Evolutionary conservation across 257 asterid species (phyloP).

Genomic region (Solanum pennellii): DNA sequence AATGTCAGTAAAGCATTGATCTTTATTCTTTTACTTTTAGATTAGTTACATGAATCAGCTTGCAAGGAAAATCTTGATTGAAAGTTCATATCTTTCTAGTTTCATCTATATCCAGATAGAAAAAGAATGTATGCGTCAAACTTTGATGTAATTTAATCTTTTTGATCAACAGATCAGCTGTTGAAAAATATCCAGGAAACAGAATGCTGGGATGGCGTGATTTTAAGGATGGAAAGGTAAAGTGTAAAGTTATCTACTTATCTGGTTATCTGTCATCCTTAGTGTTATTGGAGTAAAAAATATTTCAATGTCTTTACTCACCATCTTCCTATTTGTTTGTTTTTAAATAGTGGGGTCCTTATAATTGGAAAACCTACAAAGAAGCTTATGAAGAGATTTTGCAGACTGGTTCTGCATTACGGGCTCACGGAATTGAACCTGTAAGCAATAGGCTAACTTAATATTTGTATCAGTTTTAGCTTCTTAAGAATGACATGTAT

Average conservation of each 20-base stretch:
- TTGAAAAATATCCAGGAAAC: conserved; percentile 50
- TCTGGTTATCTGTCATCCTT: not conserved
- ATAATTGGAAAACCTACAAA: conserved; percentile 73
- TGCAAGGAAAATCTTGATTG: not conserved
- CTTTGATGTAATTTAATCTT: not conserved
- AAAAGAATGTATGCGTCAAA: not conserved
- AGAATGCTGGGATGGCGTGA: conserved; percentile 94
- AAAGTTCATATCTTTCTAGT: not conserved
- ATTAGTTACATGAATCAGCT: not conserved
- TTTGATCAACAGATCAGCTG: conserved; percentile 46
- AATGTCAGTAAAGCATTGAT: not conserved
- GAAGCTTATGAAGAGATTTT: conserved; percentile 63
- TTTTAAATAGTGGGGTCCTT: conserved; percentile 70
- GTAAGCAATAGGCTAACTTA: conserved; percentile 31
- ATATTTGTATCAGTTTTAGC: not conserved
- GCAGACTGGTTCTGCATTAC: conserved; percentile 63
- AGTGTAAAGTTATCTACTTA: not conserved
- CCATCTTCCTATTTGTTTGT: not conserved
- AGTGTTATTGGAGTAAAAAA: not conserved
- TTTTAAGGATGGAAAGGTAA: conserved; percentile 39
- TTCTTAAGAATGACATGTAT: not conserved
- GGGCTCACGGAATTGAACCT: conserved; percentile 56
- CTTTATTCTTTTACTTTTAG: not conserved
- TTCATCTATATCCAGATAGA: not conserved
- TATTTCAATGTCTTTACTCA: not conserved